Conservation (phyloP, 2,329 filamentous ascomycete species). For the Venturia aucupariae region DNA sequence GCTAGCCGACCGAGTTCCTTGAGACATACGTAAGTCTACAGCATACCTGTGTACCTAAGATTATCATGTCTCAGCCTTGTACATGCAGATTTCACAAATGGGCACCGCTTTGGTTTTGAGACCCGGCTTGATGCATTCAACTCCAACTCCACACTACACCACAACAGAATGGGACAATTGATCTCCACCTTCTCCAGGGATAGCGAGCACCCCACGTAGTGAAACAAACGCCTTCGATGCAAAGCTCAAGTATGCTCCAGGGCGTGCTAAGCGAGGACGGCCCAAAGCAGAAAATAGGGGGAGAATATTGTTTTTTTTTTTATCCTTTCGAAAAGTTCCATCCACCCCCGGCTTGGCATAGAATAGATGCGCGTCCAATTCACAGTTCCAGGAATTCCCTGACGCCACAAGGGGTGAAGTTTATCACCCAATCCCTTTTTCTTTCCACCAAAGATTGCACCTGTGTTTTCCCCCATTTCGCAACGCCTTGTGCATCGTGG, state of each 20-base stretch:
- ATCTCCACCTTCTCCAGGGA: not conserved
- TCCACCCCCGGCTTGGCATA: not conserved
- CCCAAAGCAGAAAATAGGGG: not conserved
- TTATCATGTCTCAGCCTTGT: not conserved
- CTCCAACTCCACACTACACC: not conserved
- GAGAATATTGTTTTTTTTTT: not conserved
- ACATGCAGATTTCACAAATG: not conserved
- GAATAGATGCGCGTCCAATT: not conserved
- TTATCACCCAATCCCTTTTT: not conserved
- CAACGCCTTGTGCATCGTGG: not conserved
- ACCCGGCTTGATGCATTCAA: not conserved
- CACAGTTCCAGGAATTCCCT: not conserved
- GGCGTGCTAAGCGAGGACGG: not conserved
- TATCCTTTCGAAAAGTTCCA: not conserved
- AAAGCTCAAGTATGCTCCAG: not conserved
- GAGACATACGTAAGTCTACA: not conserved
- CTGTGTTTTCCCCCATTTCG: not conserved
- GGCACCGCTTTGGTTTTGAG: not conserved
- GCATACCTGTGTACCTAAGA: not conserved
- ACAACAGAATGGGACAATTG: not conserved
- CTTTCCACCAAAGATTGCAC: conserved; percentile 6
- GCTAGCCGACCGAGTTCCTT: not conserved
- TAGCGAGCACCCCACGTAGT: not conserved
- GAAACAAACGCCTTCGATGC: not conserved
- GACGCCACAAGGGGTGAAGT: not conserved